A percentile compares a stretch with the other conserved stretches of the same genome.
Evolutionary conservation across 306 rosid genomes (phyloP).

Genomic region (Quercus mongolica): DNA sequence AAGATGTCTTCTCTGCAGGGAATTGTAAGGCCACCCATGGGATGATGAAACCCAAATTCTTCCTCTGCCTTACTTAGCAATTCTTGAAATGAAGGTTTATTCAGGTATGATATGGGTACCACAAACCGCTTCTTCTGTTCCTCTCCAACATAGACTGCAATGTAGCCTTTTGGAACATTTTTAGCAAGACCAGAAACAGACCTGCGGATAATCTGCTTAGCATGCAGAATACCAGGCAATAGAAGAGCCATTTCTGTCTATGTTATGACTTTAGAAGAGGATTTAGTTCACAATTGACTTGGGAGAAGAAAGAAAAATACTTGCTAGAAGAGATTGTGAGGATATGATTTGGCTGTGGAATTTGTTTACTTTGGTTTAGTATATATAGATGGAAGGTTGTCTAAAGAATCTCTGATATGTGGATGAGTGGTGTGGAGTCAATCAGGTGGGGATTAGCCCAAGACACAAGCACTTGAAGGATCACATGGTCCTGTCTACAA

Average conservation of each 20-base stretch:
- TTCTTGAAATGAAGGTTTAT: slow-evolving; percentile 36
- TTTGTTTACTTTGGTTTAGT: background rate
- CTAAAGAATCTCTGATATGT: background rate
- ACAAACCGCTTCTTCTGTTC: slow-evolving; percentile 34
- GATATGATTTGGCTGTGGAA: slow-evolving; percentile 19
- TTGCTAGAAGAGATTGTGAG: background rate
- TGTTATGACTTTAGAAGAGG: slow-evolving; percentile 2
- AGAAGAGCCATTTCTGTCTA: slow-evolving; percentile 27
- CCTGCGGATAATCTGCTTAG: background rate
- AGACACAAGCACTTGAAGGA: background rate
- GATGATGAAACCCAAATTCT: slow-evolving; percentile 48
- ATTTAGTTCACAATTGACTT: background rate
- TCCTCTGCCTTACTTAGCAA: slow-evolving; percentile 37
- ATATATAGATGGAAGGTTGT: background rate
- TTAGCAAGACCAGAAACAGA: background rate
- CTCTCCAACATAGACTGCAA: slow-evolving; percentile 53
- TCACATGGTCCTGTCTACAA: background rate
- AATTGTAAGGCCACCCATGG: slow-evolving; percentile 51
- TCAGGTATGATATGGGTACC: slow-evolving; percentile 39
- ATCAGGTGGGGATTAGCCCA: background rate
- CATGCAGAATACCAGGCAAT: slow-evolving; percentile 21
- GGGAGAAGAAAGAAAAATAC: background rate
- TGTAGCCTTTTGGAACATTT: slow-evolving; percentile 42
- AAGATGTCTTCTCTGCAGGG: slow-evolving; percentile 44
- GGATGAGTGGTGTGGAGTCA: background rate